Percentiles rank a stretch among this genome's conserved stretches.
Evolutionary conservation across 2,329 filamentous ascomycete genomes (phyloP).

Genomic region (Fonsecaea pugnacius): DNA sequence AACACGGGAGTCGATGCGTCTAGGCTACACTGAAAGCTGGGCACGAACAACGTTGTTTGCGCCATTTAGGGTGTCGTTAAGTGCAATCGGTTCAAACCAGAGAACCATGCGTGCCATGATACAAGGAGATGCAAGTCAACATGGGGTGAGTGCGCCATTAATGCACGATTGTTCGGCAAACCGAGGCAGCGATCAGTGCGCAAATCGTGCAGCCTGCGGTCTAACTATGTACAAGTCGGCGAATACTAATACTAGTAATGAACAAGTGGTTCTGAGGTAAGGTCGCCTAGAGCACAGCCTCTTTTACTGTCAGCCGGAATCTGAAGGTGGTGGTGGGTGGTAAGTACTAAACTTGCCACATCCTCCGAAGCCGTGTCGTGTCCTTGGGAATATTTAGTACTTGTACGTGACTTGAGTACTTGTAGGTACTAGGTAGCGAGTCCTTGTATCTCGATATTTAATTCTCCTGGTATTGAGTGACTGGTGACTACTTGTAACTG

Average conservation of each 20-base stretch:
- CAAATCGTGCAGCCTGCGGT: constrained; percentile 1
- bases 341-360: not conserved
- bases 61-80: not conserved
- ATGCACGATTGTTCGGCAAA: constrained; percentile 14
- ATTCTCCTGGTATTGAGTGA: not conserved
- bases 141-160: constrained; percentile 20
- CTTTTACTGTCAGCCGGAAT: constrained; percentile 5
- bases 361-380: not conserved
- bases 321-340: not conserved
- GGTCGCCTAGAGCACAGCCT: constrained; percentile 26
- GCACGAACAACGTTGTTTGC: not conserved
- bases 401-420: not conserved
- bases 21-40: not conserved
- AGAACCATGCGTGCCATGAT: not conserved
- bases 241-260: not conserved
- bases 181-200: constrained; percentile 9
- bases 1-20: not conserved
- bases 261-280: constrained; percentile 7
- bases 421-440: too few species aligned
- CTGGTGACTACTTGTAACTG: not conserved
- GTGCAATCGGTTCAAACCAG: not conserved
- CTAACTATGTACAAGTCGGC: not conserved
- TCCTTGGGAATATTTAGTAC: not conserved
- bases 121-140: not conserved
- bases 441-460: constrained; percentile 4